Conservation (phyloP, 306 rosid species). For the Rosa rugosa region DNA sequence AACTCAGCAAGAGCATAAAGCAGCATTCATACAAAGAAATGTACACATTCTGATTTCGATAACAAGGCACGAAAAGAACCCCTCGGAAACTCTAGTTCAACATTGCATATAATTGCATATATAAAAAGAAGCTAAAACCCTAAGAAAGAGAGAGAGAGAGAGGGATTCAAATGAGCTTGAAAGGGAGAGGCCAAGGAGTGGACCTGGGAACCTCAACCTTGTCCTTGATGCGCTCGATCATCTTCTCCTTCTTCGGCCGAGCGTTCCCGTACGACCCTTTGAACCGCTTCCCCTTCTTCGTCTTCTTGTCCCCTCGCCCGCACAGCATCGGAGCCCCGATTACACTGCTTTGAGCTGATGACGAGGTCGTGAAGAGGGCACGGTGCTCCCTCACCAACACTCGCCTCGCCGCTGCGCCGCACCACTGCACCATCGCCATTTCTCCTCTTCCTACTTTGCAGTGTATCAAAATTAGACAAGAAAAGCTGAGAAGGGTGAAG, state of each 20-base stretch:
- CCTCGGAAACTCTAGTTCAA: neutral
- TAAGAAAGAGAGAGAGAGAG: neutral
- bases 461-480: neutral
- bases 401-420: conserved; percentile 55
- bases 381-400: conserved; percentile 38
- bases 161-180: conserved; percentile 72
- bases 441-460: neutral
- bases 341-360: neutral
- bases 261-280: conserved; percentile 85
- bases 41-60: neutral
- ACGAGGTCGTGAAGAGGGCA: neutral
- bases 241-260: conserved; percentile 85
- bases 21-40: neutral
- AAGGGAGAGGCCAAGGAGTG: conserved; percentile 98
- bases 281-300: conserved; percentile 89
- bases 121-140: conserved; percentile 4
- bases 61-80: neutral
- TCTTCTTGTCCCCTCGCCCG: conserved; percentile 92
- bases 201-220: conserved; percentile 94
- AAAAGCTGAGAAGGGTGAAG: too few species aligned
- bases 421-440: conserved; percentile 65
- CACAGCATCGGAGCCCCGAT: conserved; percentile 49
- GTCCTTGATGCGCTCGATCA: conserved; percentile 88
- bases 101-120: neutral
- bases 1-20: neutral